Base-by-base conservation (phyloP, 371 early-diverging fungal species). In the Mucor piriformis region DNA sequence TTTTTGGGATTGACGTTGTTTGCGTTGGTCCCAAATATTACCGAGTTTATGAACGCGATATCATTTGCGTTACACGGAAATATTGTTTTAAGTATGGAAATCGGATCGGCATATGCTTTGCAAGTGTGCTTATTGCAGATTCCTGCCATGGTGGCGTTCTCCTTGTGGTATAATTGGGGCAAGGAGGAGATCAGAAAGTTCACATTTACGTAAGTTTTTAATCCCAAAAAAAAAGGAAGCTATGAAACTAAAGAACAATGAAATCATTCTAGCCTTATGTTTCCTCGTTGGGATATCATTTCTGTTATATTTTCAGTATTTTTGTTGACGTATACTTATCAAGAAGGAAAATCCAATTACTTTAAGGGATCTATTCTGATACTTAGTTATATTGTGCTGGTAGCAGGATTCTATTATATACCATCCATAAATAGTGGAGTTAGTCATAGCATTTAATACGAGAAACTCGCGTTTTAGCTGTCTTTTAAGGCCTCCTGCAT, bases 31-130 rank as follows among this genome's bases (percentile, higher is more conserved):
- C 98, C 98, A 16, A 93, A 90, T 55, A 90, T 96, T 44, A 95
- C 98, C 11, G 98, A 98, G 76, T 95, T 98, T 70, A 90, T 92
- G 79, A 97, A 97, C 69, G 97, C 96, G 23, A 93, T 95, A 62
- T 92, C 95, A 4, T 97, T 97, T 77, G 95, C 97, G 4, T 75
- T 93, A 47, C 79, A 91, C 65, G 92, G 93, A 52, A 95, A 96
- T 74, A 94, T 97, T 74, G 92, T 91, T 1, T 79, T 97, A 29
- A 90, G 77, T 71, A 85, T 97, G 77, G 97, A 97, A 74, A 96
- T 97, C 67, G 96, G 95, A 29, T 95, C 94, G 15, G 96, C 95
- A 3, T 97, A 97, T 75, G 93, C 95, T 29, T 85, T 95, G 48
- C 97, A 97, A 72, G 96, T 95, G 2, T 92, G 95, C 27, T 71